Percentiles rank a stretch among this genome's conserved stretches.
These are phyloP conservation scores for Lodderomyces parapsilosis DNA, from an alignment of 1,139 yeast species.

Conservation along the genomic window DNA sequence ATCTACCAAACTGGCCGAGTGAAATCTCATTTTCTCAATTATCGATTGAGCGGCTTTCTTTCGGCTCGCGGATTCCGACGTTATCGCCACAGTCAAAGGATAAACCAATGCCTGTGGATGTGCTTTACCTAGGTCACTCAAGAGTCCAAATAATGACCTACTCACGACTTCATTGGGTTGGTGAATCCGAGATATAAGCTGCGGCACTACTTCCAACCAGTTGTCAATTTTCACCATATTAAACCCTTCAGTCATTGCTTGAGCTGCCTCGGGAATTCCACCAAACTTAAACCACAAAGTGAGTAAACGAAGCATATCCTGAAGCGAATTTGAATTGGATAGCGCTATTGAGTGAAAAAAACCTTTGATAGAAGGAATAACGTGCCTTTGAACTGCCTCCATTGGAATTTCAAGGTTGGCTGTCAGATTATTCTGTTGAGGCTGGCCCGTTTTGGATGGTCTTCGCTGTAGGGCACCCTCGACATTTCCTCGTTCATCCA, in stretches of 20 bases:
- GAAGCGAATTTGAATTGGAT: conserved; percentile 82
- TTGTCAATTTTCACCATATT: conserved; percentile 86
- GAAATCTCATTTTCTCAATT: conserved; percentile 87
- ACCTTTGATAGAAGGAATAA: conserved; percentile 91
- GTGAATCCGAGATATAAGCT: conserved; percentile 91
- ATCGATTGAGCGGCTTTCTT: conserved; percentile 91
- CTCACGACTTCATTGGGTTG: conserved; percentile 90
- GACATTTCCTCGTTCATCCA: conserved; percentile 15
- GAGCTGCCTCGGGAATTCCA: conserved; percentile 87
- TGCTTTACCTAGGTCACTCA: conserved; percentile 87
- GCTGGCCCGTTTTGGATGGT: conserved; percentile 8
- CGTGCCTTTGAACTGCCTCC: conserved; percentile 77
- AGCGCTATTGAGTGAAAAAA: conserved; percentile 93
- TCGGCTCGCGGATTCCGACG: conserved; percentile 86
- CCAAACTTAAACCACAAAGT: conserved; percentile 97
- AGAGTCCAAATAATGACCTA: conserved; percentile 70
- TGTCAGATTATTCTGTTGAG: conserved; percentile 4
- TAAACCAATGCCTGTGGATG: conserved; percentile 97
- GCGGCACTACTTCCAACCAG: conserved; percentile 96
- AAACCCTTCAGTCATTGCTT: conserved; percentile 89
- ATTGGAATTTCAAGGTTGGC: conserved; percentile 36
- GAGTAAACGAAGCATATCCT: conserved; percentile 84
- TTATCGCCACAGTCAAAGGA: conserved; percentile 94
- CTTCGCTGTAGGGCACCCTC: conserved; percentile 9
- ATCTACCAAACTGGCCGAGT: conserved; percentile 79